phyloP scores from a whole-genome alignment of 805 yeast genomes.

The Candida morakotiae region DNA sequence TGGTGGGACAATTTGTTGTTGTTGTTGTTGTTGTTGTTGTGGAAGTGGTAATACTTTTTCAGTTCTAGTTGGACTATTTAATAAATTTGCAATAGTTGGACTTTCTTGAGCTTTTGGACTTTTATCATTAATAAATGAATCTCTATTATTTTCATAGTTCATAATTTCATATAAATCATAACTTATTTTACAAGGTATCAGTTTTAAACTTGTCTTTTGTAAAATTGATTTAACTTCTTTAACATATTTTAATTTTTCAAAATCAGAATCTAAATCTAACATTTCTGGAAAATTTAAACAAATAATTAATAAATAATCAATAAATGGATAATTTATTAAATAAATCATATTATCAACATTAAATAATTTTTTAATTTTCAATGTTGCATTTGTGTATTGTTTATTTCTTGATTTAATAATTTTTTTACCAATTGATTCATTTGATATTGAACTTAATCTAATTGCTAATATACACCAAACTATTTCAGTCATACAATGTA shows the following conservation, averaged over 20 bases:
- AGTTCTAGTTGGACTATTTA: slow-evolving; percentile 8
- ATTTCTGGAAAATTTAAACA: slow-evolving; percentile 15
- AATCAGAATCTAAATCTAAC: slow-evolving; percentile 11
- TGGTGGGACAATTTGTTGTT: neutral
- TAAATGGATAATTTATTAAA: slow-evolving; percentile 13
- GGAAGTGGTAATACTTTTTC: neutral
- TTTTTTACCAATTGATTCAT: slow-evolving; percentile 4
- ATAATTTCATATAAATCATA: slow-evolving; percentile 15
- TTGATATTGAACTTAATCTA: slow-evolving; percentile 11
- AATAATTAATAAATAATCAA: slow-evolving; percentile 15
- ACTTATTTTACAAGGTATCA: slow-evolving; percentile 15
- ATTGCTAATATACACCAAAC: slow-evolving; percentile 18
- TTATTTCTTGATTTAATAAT: slow-evolving; percentile 10
- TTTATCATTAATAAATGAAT: neutral
- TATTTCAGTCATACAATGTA: slow-evolving; percentile 14
- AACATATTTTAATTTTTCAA: slow-evolving; percentile 6
- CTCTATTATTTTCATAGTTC: slow-evolving; percentile 1
- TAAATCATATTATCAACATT: slow-evolving; percentile 7
- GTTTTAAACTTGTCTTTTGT: slow-evolving; percentile 7
- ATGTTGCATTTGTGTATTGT: slow-evolving; percentile 13
- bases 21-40: neutral
- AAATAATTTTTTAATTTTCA: slow-evolving; percentile 9
- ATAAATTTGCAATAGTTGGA: slow-evolving; percentile 10
- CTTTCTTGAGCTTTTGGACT: slow-evolving; percentile 9
- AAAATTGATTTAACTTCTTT: slow-evolving; percentile 10